Evolutionary conservation across 306 rosid genomes (phyloP), one percentile per base, ranked within the genome.

Genomic region (Acacia acuminata): DNA sequence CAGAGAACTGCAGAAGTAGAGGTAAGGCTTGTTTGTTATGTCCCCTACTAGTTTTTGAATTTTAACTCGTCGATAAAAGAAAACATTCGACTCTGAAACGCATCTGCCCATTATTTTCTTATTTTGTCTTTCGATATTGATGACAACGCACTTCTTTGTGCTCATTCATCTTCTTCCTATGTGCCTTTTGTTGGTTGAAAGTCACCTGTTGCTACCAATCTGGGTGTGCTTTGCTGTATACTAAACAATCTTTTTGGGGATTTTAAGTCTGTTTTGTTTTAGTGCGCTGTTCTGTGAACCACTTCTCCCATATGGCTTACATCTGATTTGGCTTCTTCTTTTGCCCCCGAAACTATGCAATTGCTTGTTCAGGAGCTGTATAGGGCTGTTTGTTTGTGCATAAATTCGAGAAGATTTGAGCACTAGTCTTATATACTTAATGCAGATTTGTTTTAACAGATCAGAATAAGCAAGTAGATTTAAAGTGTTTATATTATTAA

Each of bases 1-100:
- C 92, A 84, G 80, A 88, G 97, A 86, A 93, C 96, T 36, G 84
- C 91, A 11, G 89, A 94, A 89, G 93, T 96, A 19, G 98, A 94
- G 96, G 98, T 94, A 10, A 36, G 67, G 5, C 9, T 13, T 24
- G 40, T 44, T 7, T 42, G 10, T 70, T 71, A 13, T 77, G 32
- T 42, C 9, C 40, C 38, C n/a, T 13, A 0, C 7, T 42, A 44
- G 36, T 71, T 22, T 70, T 20, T 14, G 4, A 32, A 16, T 30
- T 30, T 64, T 64, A 13, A 30, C 71, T 16, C 71, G 20, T 22
- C 71, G 1, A 34, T 22, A 6, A 6, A 32, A 34, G 44, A 34
- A 66, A 16, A 34, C 14, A 16, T 16, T 0, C 27, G 47, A 36
- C 4, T 68, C 10, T 67, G 73, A 17, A 67, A 67, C 47, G 48